phyloP scores from a whole-genome alignment of 768 basidiomycete genomes.

The Agaricus subrufescens region DNA sequence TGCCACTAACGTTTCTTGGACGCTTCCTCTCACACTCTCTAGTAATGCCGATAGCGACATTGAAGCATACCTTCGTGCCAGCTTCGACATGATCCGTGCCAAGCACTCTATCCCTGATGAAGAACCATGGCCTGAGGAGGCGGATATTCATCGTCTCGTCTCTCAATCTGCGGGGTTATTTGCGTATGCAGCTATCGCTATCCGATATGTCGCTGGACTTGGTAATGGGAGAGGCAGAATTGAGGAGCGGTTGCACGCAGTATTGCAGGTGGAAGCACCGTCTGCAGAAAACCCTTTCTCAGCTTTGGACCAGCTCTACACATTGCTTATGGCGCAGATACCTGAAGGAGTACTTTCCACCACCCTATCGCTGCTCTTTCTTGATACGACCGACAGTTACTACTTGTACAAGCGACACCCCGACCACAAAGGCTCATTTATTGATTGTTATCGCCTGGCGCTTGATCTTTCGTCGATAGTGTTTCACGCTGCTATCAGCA shows the following conservation, averaged over 20 bases:
- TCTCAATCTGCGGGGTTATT: no score
- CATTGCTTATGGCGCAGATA: neutral
- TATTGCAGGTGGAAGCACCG: no score
- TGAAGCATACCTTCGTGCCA: slow-evolving; percentile 10
- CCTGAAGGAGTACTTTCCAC: neutral
- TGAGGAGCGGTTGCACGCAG: no score
- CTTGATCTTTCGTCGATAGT: neutral
- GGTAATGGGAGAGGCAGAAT: no score
- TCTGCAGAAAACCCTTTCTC: neutral
- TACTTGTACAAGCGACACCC: no score
- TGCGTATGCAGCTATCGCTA: neutral
- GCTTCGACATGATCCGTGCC: slow-evolving; percentile 9
- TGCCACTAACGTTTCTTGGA: neutral
- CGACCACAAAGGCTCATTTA: no score
- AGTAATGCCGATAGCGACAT: slow-evolving; percentile 16
- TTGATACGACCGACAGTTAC: no score
- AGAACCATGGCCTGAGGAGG: neutral
- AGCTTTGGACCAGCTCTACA: neutral
- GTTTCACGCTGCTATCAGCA: neutral
- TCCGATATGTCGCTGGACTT: neutral
- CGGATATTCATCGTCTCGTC: neutral
- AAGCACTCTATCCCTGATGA: neutral
- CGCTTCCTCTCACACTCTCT: slow-evolving; percentile 6
- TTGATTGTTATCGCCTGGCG: neutral
- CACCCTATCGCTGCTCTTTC: neutral